Conservation (phyloP, 2,329 filamentous ascomycete species). For the Cladorrhinum sp. region DNA sequence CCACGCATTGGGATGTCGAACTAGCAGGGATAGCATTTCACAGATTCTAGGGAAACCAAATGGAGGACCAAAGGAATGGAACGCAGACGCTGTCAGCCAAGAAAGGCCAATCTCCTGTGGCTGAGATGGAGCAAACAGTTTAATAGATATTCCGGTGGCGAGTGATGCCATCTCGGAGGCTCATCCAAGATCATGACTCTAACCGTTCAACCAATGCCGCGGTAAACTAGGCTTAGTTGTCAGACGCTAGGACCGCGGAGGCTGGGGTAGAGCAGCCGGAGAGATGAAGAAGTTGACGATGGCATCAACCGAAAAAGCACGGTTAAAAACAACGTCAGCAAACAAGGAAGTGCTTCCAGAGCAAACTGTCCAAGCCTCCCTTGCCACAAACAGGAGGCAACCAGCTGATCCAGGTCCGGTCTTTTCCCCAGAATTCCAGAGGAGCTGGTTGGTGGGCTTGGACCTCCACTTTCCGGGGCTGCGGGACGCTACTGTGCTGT, state of each 20-base stretch:
- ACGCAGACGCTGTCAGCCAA: not conserved
- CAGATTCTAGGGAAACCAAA: not conserved
- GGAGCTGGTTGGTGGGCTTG: not conserved
- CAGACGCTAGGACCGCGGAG: conserved; percentile 2
- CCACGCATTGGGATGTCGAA: not conserved
- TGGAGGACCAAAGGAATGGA: not conserved
- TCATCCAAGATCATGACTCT: not conserved
- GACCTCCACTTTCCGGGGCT: conserved; percentile 4
- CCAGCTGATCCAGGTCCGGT: not conserved
- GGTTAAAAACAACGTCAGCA: not conserved
- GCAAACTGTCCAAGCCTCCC: no score
- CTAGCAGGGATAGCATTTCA: not conserved
- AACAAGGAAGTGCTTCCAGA: no score
- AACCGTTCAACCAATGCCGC: not conserved
- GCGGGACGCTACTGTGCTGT: conserved; percentile 1
- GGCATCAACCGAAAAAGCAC: not conserved
- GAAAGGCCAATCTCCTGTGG: not conserved
- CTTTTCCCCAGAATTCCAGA: not conserved
- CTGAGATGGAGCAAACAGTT: not conserved
- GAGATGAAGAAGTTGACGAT: conserved; percentile 1
- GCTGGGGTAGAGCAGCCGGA: conserved; percentile 1
- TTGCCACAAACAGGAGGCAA: not conserved
- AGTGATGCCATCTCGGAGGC: not conserved
- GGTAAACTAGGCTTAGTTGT: not conserved
- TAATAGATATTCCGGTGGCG: not conserved